Evolutionary conservation across 768 basidiomycete species (phyloP).

Genomic region (Serendipita sp.): DNA sequence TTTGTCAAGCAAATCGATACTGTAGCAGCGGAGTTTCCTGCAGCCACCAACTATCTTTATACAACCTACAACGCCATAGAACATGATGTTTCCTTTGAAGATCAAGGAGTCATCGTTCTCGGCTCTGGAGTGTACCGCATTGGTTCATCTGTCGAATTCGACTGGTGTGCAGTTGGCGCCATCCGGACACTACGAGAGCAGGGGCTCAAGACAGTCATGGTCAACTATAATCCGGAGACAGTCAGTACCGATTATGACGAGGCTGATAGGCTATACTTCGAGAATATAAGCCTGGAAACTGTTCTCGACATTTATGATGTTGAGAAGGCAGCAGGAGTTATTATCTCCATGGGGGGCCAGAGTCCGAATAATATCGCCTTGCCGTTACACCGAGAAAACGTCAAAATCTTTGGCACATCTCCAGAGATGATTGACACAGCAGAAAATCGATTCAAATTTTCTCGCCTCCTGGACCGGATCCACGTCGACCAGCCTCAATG

Average conservation of each 20-base stretch:
- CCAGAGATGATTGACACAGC: constrained; percentile 91
- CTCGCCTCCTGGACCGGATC: constrained; percentile 82
- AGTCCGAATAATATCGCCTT: constrained; percentile 96
- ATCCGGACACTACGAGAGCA: constrained; percentile 81
- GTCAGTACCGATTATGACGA: constrained; percentile 99
- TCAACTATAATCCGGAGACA: constrained; percentile 99
- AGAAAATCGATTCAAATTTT: constrained; percentile 99
- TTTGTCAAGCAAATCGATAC: constrained; percentile 99
- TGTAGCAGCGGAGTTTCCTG: constrained; percentile 94
- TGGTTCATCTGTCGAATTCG: constrained; percentile 96
- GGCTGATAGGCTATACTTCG: constrained; percentile 97
- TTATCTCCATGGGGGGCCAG: constrained; percentile 93
- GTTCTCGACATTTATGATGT: constrained; percentile 99
- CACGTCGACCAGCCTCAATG: constrained; percentile 96
- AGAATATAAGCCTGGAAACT: constrained; percentile 92
- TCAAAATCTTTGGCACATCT: constrained; percentile 92
- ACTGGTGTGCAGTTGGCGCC: constrained; percentile 99
- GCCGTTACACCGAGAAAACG: constrained; percentile 74
- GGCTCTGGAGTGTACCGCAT: constrained; percentile 97
- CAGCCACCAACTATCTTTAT: constrained; percentile 97
- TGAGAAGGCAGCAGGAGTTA: constrained; percentile 80
- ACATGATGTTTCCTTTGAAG: constrained; percentile 90
- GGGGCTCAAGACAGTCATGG: constrained; percentile 93
- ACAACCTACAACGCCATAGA: constrained; percentile 97
- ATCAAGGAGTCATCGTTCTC: constrained; percentile 95